phyloP scores from a whole-genome alignment of 169 alveolate species.

The Cytauxzoon felis region DNA sequence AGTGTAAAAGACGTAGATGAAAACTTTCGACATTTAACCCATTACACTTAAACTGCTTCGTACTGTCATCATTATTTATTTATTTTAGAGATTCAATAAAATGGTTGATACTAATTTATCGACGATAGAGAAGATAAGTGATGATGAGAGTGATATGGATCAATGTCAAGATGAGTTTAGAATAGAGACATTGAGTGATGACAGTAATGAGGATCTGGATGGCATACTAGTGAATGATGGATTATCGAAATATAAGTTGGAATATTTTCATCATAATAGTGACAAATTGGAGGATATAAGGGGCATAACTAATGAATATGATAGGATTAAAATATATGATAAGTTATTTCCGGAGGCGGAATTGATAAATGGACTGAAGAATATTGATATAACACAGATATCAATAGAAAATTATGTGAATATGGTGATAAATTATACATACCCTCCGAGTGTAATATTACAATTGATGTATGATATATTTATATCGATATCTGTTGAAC shows the following conservation, averaged over 20 bases:
- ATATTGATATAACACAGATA: constrained; percentile 50
- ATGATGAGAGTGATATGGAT: constrained; percentile 4
- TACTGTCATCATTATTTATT: too few species aligned
- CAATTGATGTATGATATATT: constrained; percentile 48
- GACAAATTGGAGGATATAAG: constrained; percentile 13
- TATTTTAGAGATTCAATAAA: too few species aligned
- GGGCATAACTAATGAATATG: constrained; percentile 10
- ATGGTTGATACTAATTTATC: neutral
- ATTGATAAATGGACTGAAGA: constrained; percentile 10
- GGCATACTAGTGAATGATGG: too few species aligned
- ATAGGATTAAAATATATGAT: constrained; percentile 35
- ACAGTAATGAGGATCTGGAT: neutral
- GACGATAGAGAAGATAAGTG: neutral
- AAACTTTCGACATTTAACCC: too few species aligned
- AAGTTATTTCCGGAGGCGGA: constrained; percentile 55
- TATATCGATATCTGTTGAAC: constrained; percentile 42
- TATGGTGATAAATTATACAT: constrained; percentile 25
- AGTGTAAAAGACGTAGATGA: too few species aligned
- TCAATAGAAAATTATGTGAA: constrained; percentile 37
- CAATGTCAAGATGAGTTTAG: neutral
- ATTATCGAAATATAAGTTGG: constrained; percentile 49
- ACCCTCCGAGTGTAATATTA: constrained; percentile 62
- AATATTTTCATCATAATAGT: constrained; percentile 38
- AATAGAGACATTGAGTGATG: neutral
- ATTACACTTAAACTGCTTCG: too few species aligned